Base-by-base conservation (phyloP, 2,329 filamentous ascomycete genomes). In the Microcyclospora pomicola region DNA sequence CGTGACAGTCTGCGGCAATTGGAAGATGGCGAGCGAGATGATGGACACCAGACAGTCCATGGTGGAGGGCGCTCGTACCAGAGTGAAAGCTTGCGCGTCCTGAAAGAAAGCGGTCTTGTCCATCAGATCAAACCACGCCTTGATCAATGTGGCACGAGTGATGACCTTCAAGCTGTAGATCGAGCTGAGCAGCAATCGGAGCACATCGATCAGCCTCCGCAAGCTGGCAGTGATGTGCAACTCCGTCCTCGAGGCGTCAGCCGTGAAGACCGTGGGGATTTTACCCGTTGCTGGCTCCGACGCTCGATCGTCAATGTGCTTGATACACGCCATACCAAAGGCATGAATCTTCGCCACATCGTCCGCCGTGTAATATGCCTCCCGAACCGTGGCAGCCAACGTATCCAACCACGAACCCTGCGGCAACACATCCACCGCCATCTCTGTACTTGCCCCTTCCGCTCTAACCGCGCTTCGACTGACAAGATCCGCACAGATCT, bases 51-150 rank as follows among this genome's bases (percentile, higher is more conserved):
- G 66, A 10, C 77, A 73, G 52, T 84, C 82, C 11, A 91, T 61
- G 0, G 80, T 73, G 35, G 72, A 57, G 16, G 56, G 49, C 33
- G 59, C 55, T 13, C 66, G 63, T 29, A 60, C 52, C 32, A 63
- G 52, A 16, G 59, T 42, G 3, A 39, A 29, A 14, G 41, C 62
- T 42, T 67, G 61, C 34, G 87, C 66, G 9, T 68, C 64, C 40
- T 80, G 73, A 45, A 95, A 71, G 53, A 92, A 94, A 36, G 62
- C 64, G 51, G 74, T 77, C 11, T 73, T 66, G 31, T 71, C 66
- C 68, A 87, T 77, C 35, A 87, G 62, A n/a, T 69, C 63, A 49
- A 87, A 85, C 85, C 85, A 93, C 45, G 73, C 67, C 30, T 73
- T 63, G 13, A 86, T 67, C 6, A 77, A 59, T 11, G 69, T 63